A percentile compares a stretch with the other conserved stretches of the same genome.
Evolutionary conservation across 2,329 filamentous ascomycete species (phyloP).

Genomic region (Ilyonectria sp.): DNA sequence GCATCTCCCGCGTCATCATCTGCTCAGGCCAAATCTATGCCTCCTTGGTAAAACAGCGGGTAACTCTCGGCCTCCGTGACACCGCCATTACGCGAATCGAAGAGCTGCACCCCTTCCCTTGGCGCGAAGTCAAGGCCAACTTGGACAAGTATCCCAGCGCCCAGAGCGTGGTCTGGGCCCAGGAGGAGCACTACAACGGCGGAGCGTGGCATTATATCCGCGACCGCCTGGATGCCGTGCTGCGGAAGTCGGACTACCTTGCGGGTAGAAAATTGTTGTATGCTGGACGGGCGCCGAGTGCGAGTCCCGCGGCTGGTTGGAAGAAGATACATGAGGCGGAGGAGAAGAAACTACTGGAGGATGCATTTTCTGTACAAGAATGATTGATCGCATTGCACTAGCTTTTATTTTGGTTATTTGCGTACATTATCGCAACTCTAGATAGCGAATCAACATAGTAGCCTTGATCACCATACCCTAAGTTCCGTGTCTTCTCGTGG

Average conservation of each 20-base stretch:
- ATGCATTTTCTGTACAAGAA: constrained; percentile 31
- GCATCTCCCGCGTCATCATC: constrained; percentile 92
- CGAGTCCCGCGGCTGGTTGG: constrained; percentile 35
- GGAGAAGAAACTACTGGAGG: constrained; percentile 30
- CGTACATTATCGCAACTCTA: background rate
- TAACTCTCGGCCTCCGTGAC: constrained; percentile 24
- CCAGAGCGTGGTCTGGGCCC: constrained; percentile 42
- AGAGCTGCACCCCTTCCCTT: constrained; percentile 47
- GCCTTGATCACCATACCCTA: background rate
- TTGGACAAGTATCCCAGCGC: constrained; percentile 41
- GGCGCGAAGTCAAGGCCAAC: constrained; percentile 39
- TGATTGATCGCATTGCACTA: background rate
- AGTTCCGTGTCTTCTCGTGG: background rate
- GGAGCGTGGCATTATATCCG: constrained; percentile 46
- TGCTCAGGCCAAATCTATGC: constrained; percentile 93
- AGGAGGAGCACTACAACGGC: constrained; percentile 47
- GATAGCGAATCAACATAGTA: background rate
- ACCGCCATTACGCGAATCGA: constrained; percentile 44
- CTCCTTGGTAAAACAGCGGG: constrained; percentile 32
- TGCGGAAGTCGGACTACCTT: constrained; percentile 7
- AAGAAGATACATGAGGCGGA: constrained; percentile 33
- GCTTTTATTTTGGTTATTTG: background rate
- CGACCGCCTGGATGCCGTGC: constrained; percentile 40
- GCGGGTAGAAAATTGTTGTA: constrained; percentile 22
- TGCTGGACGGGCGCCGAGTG: constrained; percentile 33